These are phyloP conservation scores for Bryoerythrophyllum caledonicum DNA, from an alignment of 225 moss, liverwort and hornwort species.

Conservation along the genomic window DNA sequence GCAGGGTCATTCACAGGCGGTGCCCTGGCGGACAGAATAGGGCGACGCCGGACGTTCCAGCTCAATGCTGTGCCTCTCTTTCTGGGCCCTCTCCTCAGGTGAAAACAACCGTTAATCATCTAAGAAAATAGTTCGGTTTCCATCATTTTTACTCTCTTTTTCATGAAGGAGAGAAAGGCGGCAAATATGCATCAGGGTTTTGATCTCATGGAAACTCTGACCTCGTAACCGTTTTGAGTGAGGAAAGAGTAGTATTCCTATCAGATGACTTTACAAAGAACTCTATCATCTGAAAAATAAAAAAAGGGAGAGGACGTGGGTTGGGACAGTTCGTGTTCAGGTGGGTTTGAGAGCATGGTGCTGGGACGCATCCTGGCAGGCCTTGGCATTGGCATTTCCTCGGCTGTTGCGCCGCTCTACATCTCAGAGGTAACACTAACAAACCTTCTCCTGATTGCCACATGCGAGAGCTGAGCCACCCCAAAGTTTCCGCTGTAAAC, in stretches of 20 bases:
- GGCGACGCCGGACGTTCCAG: slow-evolving; percentile 53
- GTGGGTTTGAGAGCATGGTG: slow-evolving; percentile 52
- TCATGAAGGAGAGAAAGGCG: no score
- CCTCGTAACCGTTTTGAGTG: no score
- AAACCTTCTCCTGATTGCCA: neutral
- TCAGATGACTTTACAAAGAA: neutral
- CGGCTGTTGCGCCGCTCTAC: slow-evolving; percentile 53
- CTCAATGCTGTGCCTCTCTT: slow-evolving; percentile 53
- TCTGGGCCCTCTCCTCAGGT: slow-evolving; percentile 50
- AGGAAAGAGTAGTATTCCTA: no score
- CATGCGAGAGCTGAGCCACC: no score
- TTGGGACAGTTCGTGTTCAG: slow-evolving; percentile 42
- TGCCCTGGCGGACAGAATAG: slow-evolving; percentile 47
- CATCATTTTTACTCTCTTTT: no score
- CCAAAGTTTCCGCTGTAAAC: no score
- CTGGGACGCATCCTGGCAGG: slow-evolving; percentile 55
- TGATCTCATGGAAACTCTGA: no score
- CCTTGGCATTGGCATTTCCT: slow-evolving; percentile 57
- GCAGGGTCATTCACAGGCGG: slow-evolving; percentile 54
- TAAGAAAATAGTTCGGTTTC: no score
- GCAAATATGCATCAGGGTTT: no score
- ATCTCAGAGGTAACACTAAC: slow-evolving; percentile 46
- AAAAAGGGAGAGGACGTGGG: slow-evolving; percentile 11
- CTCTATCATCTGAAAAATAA: neutral
- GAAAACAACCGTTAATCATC: neutral